phyloP scores from a whole-genome alignment of 1,284 basidiomycete genomes.

The Laetiporus sulphureus region DNA sequence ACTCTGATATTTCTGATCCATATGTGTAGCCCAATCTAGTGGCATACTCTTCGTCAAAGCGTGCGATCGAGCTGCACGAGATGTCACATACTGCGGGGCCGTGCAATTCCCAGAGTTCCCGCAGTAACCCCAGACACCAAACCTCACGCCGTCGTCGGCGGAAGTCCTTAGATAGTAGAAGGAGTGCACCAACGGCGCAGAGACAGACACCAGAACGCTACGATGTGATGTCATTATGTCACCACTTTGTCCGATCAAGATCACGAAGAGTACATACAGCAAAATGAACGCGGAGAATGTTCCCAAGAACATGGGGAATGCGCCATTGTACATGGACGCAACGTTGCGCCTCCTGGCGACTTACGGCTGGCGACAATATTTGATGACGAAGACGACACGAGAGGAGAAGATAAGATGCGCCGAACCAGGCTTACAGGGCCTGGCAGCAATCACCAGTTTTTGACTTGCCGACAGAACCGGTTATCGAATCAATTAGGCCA shows the following conservation, averaged over 20 bases:
- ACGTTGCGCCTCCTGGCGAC: too few species aligned
- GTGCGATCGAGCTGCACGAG: not conserved
- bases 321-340: constrained; percentile 12
- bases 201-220: constrained; percentile 26
- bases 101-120: constrained; percentile 4
- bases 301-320: constrained; percentile 15
- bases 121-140: constrained; percentile 27
- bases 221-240: too few species aligned
- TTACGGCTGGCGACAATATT: not conserved
- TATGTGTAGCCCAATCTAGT: constrained; percentile 24
- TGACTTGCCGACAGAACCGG: too few species aligned
- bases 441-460: too few species aligned
- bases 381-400: not conserved
- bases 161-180: constrained; percentile 24
- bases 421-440: too few species aligned
- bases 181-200: constrained; percentile 21
- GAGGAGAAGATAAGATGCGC: not conserved
- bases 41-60: not conserved
- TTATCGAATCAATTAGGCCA: too few species aligned
- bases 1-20: constrained; percentile 16
- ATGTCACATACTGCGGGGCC: not conserved
- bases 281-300: constrained; percentile 18
- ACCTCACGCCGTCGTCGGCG: constrained; percentile 20
- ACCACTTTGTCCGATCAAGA: not conserved
- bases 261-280: constrained; percentile 16